phyloP scores from a whole-genome alignment of 164 flowering plant species.

The Berberis thunbergii region DNA sequence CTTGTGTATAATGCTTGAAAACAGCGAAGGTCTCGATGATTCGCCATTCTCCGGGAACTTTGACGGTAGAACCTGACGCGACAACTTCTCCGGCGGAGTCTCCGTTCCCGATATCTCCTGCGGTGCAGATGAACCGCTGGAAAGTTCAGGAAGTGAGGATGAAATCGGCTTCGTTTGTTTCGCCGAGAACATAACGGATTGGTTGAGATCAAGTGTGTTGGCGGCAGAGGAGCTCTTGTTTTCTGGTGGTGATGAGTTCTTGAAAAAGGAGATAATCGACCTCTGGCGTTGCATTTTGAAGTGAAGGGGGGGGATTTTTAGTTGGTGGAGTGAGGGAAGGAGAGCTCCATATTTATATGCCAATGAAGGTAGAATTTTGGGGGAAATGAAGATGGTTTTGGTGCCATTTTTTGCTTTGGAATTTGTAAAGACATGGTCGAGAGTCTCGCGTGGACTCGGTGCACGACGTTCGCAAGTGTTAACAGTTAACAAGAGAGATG shows the following conservation, averaged over 20 bases:
- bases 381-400: no score
- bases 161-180: background rate
- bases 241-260: background rate
- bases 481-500: no score
- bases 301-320: no score
- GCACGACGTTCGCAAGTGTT: no score
- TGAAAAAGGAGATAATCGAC: background rate
- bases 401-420: no score
- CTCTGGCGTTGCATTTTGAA: background rate
- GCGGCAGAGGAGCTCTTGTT: background rate
- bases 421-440: no score
- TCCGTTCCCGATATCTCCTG: conserved; percentile 53
- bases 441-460: no score
- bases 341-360: no score
- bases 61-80: conserved; percentile 38
- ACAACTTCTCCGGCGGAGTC: conserved; percentile 90
- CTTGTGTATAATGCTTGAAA: conserved; percentile 71
- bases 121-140: background rate
- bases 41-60: conserved; percentile 10
- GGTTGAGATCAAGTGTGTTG: no score
- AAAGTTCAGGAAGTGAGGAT: background rate
- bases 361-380: no score
- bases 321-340: no score
- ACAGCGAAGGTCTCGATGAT: conserved; percentile 26
- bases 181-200: no score